These are phyloP conservation scores for Sporothrix mexicana DNA, from an alignment of 2,329 filamentous ascomycete species.

Conservation along the genomic window DNA sequence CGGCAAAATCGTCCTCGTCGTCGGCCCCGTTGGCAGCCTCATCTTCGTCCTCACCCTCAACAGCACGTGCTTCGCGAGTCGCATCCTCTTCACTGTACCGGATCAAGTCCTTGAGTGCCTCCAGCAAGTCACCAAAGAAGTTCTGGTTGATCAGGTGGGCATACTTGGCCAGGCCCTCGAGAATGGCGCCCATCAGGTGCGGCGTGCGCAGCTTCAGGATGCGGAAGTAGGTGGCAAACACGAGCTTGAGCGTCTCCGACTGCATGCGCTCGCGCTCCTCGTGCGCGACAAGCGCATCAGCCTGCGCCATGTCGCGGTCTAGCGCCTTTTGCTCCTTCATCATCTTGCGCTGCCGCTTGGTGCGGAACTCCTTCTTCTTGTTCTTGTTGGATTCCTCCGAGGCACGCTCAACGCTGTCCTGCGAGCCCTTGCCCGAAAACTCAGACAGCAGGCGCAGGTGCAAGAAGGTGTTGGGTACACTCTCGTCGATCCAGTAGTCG, in stretches of 20 bases:
- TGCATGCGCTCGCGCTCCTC: conserved; percentile 95
- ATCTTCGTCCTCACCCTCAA: conserved; percentile 53
- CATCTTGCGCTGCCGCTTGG: conserved; percentile 83
- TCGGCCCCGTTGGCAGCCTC: conserved; percentile 51
- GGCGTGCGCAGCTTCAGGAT: conserved; percentile 84
- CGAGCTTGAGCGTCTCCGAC: conserved; percentile 91
- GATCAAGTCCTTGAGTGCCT: conserved; percentile 92
- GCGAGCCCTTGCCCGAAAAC: conserved; percentile 82
- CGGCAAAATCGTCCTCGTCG: conserved; percentile 53
- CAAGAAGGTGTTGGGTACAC: conserved; percentile 86
- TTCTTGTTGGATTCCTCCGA: conserved; percentile 66
- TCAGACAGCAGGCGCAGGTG: conserved; percentile 87
- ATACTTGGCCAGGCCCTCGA: conserved; percentile 93
- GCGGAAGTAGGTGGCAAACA: conserved; percentile 94
- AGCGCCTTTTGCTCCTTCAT: conserved; percentile 84
- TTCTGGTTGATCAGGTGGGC: conserved; percentile 98
- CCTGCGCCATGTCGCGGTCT: conserved; percentile 91
- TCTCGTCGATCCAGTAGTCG: conserved; percentile 82
- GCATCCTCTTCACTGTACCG: conserved; percentile 70
- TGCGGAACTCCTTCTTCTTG: conserved; percentile 82
- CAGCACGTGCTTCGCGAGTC: conserved; percentile 55
- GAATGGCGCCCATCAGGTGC: conserved; percentile 92
- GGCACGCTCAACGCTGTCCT: conserved; percentile 70
- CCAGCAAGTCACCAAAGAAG: conserved; percentile 95
- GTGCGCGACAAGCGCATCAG: conserved; percentile 87